Evolutionary conservation across 1,284 basidiomycete species (phyloP).

Genomic region (Kalmanozyma brasiliensis): DNA sequence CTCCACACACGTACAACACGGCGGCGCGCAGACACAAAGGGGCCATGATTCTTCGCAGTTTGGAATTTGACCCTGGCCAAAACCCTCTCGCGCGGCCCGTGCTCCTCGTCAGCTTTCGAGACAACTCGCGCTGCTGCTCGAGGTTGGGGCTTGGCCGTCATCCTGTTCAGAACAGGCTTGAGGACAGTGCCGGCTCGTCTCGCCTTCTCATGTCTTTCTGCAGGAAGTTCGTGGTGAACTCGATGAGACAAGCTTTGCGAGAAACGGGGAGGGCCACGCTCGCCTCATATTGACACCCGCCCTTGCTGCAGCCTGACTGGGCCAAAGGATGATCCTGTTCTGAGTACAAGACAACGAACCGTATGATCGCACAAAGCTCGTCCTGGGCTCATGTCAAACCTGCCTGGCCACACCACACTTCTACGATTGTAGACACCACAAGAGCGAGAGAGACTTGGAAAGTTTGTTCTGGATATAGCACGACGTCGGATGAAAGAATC

Average conservation of each 20-base stretch:
- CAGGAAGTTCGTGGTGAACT: neutral
- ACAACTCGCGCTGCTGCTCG: neutral
- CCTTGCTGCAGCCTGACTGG: too few relatives aligned
- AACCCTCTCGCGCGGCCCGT: slow-evolving; percentile 6
- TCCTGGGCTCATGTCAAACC: neutral
- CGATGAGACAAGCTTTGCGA: slow-evolving; percentile 2
- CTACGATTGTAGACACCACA: too few relatives aligned
- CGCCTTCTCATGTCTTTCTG: neutral
- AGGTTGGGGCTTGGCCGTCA: too few relatives aligned
- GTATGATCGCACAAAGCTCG: too few relatives aligned
- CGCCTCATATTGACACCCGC: too few relatives aligned
- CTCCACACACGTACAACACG: slow-evolving; percentile 7
- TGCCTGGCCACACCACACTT: neutral
- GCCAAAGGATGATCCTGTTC: too few relatives aligned
- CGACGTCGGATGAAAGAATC: slow-evolving; percentile 40
- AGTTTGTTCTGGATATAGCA: slow-evolving; percentile 53
- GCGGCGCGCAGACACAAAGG: slow-evolving; percentile 14
- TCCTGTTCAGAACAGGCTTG: too few relatives aligned
- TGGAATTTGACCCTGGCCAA: neutral
- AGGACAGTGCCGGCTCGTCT: too few relatives aligned
- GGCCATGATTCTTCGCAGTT: neutral
- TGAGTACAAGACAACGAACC: too few relatives aligned
- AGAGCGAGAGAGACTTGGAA: slow-evolving; percentile 24
- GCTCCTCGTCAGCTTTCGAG: too few relatives aligned
- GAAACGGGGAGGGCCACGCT: too few relatives aligned